Percentiles rank a stretch among this genome's conserved stretches.
Evolutionary conservation across 2,329 filamentous ascomycete species (phyloP).

Genomic region (Aspergillus quadrilineatus): DNA sequence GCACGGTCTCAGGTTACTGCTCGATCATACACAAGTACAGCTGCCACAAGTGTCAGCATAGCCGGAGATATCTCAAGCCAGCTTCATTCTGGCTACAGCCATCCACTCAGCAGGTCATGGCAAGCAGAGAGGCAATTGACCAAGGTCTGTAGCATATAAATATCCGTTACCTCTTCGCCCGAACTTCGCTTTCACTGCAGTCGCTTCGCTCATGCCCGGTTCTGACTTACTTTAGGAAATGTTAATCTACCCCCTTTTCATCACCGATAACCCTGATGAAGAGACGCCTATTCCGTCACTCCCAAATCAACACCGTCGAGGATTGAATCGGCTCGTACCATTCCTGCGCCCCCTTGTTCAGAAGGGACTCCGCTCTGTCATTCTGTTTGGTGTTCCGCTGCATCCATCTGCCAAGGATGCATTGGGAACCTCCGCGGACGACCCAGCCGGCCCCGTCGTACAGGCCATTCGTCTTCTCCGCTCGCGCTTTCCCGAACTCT

Average conservation of each 20-base stretch:
- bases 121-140: slow-evolving; percentile 82
- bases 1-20: slow-evolving; percentile 40
- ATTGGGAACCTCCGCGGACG: slow-evolving; percentile 86
- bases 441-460: slow-evolving; percentile 89
- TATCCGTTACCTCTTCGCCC: background rate
- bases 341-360: slow-evolving; percentile 83
- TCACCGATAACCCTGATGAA: slow-evolving; percentile 92
- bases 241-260: slow-evolving; percentile 97
- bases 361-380: slow-evolving; percentile 89
- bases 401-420: slow-evolving; percentile 80
- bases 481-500: slow-evolving; percentile 82
- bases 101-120: slow-evolving; percentile 76
- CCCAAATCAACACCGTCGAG: slow-evolving; percentile 84
- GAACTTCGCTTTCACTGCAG: background rate
- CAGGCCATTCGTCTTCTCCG: slow-evolving; percentile 79
- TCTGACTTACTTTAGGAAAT: slow-evolving; percentile 65
- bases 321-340: slow-evolving; percentile 78
- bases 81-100: slow-evolving; percentile 78
- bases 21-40: slow-evolving; percentile 48
- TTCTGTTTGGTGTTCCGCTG: slow-evolving; percentile 92
- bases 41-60: slow-evolving; percentile 53
- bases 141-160: slow-evolving; percentile 58
- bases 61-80: slow-evolving; percentile 74
- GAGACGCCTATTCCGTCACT: slow-evolving; percentile 86
- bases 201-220: background rate